phyloP scores from a whole-genome alignment of 495 filamentous ascomycete genomes.

The Haplographium delicatum region DNA sequence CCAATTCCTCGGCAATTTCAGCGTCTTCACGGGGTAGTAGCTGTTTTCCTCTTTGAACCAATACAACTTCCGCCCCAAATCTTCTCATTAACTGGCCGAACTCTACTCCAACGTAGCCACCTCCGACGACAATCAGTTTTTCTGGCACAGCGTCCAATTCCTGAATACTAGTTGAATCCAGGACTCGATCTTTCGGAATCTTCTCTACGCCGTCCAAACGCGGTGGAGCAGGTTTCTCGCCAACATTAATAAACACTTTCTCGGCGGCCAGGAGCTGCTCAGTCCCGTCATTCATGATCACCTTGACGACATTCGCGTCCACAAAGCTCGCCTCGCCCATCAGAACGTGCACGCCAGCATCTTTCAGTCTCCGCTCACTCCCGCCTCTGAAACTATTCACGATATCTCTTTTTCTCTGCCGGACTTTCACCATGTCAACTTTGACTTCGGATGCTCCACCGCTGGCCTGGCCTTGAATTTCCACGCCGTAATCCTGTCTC shows the following conservation, averaged over 20 bases:
- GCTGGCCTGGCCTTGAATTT: conserved; percentile 21
- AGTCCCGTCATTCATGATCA: conserved; percentile 26
- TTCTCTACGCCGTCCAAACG: conserved; percentile 31
- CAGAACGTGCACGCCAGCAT: conserved; percentile 40
- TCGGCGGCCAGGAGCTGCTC: conserved; percentile 30
- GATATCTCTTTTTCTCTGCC: conserved; percentile 49
- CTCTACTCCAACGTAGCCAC: conserved; percentile 46
- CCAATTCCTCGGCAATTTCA: conserved; percentile 34
- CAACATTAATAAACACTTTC: conserved; percentile 42
- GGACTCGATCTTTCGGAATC: conserved; percentile 26
- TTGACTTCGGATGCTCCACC: conserved; percentile 17
- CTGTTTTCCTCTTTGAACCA: conserved; percentile 38
- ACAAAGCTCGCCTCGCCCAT: conserved; percentile 38
- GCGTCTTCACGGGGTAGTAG: conserved; percentile 39
- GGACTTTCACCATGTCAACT: conserved; percentile 41
- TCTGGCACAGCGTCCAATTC: conserved; percentile 40
- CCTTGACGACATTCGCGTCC: conserved; percentile 28
- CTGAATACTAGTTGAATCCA: conserved; percentile 43
- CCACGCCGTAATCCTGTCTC: conserved; percentile 42
- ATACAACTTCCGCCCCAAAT: conserved; percentile 39
- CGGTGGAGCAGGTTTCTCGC: conserved; percentile 36
- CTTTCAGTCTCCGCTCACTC: conserved; percentile 33
- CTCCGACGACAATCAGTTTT: conserved; percentile 45
- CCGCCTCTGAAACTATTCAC: conserved; percentile 42
- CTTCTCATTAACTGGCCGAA: conserved; percentile 47